phyloP scores from a whole-genome alignment of 768 basidiomycete genomes.

The Mycena vitilis region DNA sequence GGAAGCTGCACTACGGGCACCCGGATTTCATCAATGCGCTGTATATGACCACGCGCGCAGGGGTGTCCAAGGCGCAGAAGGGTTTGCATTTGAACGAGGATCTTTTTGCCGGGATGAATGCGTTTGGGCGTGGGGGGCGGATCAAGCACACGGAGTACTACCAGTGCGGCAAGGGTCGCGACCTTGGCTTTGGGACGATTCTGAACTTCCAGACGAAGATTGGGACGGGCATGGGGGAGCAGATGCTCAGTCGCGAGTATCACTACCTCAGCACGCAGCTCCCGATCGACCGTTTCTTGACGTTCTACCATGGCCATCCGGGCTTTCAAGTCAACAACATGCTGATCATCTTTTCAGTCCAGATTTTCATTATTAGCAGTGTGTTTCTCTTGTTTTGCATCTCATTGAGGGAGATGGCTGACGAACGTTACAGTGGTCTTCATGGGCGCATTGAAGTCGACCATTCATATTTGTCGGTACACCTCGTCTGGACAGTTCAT shows the following conservation, averaged over 20 bases:
- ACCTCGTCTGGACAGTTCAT: slow-evolving; percentile 78
- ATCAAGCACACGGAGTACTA: slow-evolving; percentile 99
- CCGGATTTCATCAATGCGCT: slow-evolving; percentile 98
- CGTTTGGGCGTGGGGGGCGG: slow-evolving; percentile 93
- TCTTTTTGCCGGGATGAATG: slow-evolving; percentile 99
- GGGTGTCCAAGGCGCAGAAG: slow-evolving; percentile 99
- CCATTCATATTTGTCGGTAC: slow-evolving; percentile 85
- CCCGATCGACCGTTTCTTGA: slow-evolving; percentile 97
- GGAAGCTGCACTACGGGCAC: slow-evolving; percentile 98
- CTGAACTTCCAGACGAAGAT: slow-evolving; percentile 99
- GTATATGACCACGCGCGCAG: slow-evolving; percentile 98
- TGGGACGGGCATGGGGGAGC: too few species aligned
- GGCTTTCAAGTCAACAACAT: slow-evolving; percentile 99
- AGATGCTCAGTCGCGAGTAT: too few species aligned
- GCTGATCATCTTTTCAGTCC: slow-evolving; percentile 96
- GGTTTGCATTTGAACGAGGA: slow-evolving; percentile 99
- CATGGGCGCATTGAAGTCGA: slow-evolving; percentile 90
- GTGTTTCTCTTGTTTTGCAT: slow-evolving; percentile 52
- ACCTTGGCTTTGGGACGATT: slow-evolving; percentile 98
- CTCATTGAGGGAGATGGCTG: slow-evolving; percentile 34
- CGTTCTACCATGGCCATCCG: slow-evolving; percentile 99
- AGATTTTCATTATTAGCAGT: slow-evolving; percentile 94
- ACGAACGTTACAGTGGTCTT: slow-evolving; percentile 79
- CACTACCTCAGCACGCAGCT: slow-evolving; percentile 98
- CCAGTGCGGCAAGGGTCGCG: slow-evolving; percentile 98